Conservation (phyloP, 441 rosid species). For the Viola pubescens region DNA sequence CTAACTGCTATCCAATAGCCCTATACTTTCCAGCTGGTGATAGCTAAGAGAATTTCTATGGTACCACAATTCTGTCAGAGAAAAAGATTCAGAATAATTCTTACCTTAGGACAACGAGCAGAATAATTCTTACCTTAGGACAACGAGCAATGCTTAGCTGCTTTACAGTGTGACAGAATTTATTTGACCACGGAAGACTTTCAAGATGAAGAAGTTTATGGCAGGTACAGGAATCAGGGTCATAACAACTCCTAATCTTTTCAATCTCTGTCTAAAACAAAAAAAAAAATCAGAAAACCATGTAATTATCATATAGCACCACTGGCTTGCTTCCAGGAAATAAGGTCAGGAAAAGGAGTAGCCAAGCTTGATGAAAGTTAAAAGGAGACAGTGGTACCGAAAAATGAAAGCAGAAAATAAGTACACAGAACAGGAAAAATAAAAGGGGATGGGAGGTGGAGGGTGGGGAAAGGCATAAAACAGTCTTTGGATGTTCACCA, state of each 20-base stretch:
- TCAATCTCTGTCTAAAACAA: slow-evolving; percentile 40
- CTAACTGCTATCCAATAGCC: no score
- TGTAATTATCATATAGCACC: neutral
- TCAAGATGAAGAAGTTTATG: slow-evolving; percentile 31
- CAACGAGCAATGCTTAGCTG: slow-evolving; percentile 57
- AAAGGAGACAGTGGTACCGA: neutral
- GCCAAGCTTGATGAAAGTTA: neutral
- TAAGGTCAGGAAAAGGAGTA: slow-evolving; percentile 1
- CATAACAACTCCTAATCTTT: slow-evolving; percentile 45
- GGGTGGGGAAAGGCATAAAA: neutral
- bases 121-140: slow-evolving; percentile 50
- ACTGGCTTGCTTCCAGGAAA: neutral
- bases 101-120: neutral
- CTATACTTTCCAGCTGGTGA: neutral
- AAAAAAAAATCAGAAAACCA: slow-evolving; percentile 8
- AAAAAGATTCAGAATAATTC: neutral
- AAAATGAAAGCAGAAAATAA: neutral
- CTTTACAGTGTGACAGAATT: slow-evolving; percentile 45
- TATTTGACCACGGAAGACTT: slow-evolving; percentile 66
- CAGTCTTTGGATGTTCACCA: no score
- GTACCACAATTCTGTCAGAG: neutral
- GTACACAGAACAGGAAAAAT: neutral
- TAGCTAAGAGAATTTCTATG: neutral
- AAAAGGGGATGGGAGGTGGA: neutral
- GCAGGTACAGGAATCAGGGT: slow-evolving; percentile 56